Percentiles rank a stretch among this genome's conserved stretches.
Evolutionary conservation across 345 rosid genomes (phyloP).

Genomic region (Schrenkiella parvula): DNA sequence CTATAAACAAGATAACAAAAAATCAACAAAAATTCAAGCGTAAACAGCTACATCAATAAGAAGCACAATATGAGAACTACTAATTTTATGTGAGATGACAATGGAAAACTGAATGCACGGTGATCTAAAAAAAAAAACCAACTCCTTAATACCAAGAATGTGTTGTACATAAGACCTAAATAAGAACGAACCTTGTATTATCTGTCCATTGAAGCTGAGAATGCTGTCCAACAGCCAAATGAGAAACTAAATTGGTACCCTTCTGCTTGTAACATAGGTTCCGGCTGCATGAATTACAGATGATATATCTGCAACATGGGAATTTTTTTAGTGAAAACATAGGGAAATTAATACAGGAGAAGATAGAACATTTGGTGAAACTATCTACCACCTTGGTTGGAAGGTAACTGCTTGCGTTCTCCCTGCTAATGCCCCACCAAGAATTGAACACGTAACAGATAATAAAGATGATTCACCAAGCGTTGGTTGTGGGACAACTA

Average conservation of each 20-base stretch:
- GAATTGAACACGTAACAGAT: slow-evolving; percentile 62
- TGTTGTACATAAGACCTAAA: background rate
- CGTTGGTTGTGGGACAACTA: slow-evolving; percentile 62
- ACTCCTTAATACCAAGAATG: background rate
- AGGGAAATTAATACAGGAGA: slow-evolving; percentile 12
- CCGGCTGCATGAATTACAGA: slow-evolving; percentile 82
- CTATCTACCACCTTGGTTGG: slow-evolving; percentile 64
- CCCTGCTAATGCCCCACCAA: slow-evolving; percentile 69
- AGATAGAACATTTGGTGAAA: background rate
- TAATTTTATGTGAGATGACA: background rate
- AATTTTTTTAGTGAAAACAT: background rate
- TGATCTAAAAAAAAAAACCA: background rate
- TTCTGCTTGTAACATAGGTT: slow-evolving; percentile 81
- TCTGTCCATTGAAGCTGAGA: slow-evolving; percentile 87
- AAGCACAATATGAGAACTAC: background rate
- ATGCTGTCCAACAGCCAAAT: slow-evolving; percentile 70
- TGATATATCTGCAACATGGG: slow-evolving; percentile 60
- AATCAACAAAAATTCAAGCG: slow-evolving; percentile 3
- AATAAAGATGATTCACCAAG: slow-evolving; percentile 67
- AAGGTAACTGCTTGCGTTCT: slow-evolving; percentile 77
- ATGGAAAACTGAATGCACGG: background rate
- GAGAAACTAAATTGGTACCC: slow-evolving; percentile 60
- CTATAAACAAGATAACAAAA: background rate
- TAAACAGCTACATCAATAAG: slow-evolving; percentile 1
- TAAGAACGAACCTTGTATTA: slow-evolving; percentile 54